These are phyloP conservation scores for Cercospora zeae-maydis DNA, from an alignment of 2,329 filamentous ascomycete species.

Conservation along the genomic window DNA sequence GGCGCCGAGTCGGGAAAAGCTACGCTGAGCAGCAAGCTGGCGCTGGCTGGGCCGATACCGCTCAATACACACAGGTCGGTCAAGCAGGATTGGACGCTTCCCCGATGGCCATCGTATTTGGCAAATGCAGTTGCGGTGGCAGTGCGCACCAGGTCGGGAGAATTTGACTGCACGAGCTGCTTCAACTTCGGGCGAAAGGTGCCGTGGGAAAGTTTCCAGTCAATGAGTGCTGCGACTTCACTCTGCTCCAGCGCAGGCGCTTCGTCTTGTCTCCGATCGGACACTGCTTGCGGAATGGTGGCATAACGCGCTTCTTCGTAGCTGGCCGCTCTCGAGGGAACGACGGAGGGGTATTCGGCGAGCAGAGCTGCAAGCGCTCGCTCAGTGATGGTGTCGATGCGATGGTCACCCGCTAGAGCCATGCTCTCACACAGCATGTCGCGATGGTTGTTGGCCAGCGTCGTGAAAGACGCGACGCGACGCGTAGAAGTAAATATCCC, in stretches of 20 bases:
- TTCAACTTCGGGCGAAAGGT: conserved; percentile 49
- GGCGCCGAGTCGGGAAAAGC: conserved; percentile 57
- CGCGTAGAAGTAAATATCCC: background rate
- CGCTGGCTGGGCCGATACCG: conserved; percentile 76
- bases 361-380: conserved; percentile 28
- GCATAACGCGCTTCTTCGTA: conserved; percentile 61
- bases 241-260: conserved; percentile 49
- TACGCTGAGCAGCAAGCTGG: conserved; percentile 67
- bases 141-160: conserved; percentile 44
- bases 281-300: conserved; percentile 40
- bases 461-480: background rate
- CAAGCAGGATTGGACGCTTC: conserved; percentile 43
- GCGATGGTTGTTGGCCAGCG: background rate
- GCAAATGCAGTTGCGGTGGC: conserved; percentile 54
- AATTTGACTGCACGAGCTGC: conserved; percentile 57
- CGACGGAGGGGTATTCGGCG: conserved; percentile 23
- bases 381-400: conserved; percentile 24
- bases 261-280: conserved; percentile 16
- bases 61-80: conserved; percentile 58
- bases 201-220: conserved; percentile 66
- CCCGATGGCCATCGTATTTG: conserved; percentile 39
- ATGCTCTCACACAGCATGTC: background rate
- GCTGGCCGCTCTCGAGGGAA: conserved; percentile 45
- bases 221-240: conserved; percentile 59
- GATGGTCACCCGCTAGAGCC: conserved; percentile 10